phyloP scores from a whole-genome alignment of 192 early-diverging fungal species.

The Mortierella claussenii region DNA sequence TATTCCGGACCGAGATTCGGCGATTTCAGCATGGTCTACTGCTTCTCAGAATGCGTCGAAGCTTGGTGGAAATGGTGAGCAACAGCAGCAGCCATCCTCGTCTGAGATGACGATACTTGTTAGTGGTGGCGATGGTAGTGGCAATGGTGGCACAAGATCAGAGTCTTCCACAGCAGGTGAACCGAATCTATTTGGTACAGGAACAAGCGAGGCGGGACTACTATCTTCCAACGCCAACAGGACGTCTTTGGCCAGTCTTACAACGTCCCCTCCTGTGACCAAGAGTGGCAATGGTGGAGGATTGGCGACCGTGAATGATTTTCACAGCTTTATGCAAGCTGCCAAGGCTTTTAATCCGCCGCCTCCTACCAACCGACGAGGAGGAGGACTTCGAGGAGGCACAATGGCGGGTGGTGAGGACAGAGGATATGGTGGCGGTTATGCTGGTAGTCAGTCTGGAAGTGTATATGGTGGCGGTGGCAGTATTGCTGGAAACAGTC shows the following conservation, averaged over 20 bases:
- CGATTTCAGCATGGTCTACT: constrained; percentile 15
- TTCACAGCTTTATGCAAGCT: constrained; percentile 15
- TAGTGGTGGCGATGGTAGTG: neutral
- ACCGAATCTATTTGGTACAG: too few species aligned
- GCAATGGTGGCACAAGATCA: neutral
- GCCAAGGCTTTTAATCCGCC: constrained; percentile 16
- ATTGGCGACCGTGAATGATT: constrained; percentile 26
- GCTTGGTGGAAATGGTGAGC: neutral
- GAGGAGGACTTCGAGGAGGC: neutral
- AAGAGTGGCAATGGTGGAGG: neutral
- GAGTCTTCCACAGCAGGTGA: neutral
- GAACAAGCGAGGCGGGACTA: neutral
- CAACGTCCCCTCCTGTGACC: neutral
- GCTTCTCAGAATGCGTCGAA: constrained; percentile 4
- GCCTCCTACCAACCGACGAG: neutral
- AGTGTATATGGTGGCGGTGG: neutral
- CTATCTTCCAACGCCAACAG: neutral
- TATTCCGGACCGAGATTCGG: constrained; percentile 2
- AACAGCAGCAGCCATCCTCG: too few species aligned
- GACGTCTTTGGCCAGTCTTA: neutral
- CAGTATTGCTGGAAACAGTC: neutral
- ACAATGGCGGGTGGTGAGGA: too few species aligned
- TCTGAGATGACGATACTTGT: too few species aligned
- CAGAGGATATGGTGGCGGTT: neutral
- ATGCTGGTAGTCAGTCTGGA: neutral